A percentile compares a stretch with the other conserved stretches of the same genome.
phyloP scores from a whole-genome alignment of 345 rosid species.

The Ceriops tagal region DNA sequence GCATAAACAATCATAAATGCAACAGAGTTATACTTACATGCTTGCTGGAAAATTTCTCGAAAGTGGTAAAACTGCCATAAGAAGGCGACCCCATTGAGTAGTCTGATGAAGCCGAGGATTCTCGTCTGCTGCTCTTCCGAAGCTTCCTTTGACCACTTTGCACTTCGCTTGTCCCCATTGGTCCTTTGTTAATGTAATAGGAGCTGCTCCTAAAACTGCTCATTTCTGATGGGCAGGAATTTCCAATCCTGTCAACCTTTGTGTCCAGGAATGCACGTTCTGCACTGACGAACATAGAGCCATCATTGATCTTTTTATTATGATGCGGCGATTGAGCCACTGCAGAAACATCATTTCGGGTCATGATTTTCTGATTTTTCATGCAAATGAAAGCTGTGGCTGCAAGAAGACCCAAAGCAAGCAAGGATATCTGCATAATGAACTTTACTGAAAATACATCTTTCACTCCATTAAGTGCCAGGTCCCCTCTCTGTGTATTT shows the following conservation, averaged over 20 bases:
- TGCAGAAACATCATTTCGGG: slow-evolving; percentile 14
- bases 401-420: slow-evolving; percentile 39
- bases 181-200: slow-evolving; percentile 23
- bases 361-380: slow-evolving; percentile 24
- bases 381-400: slow-evolving; percentile 25
- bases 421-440: slow-evolving; percentile 23
- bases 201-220: slow-evolving; percentile 50
- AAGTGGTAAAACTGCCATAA: slow-evolving; percentile 79
- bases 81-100: slow-evolving; percentile 52
- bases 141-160: slow-evolving; percentile 43
- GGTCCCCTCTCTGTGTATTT: slow-evolving; percentile 13
- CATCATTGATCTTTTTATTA: slow-evolving; percentile 25
- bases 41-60: slow-evolving; percentile 61
- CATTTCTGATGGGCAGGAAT: slow-evolving; percentile 54
- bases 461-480: slow-evolving; percentile 3
- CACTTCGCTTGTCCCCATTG: slow-evolving; percentile 31
- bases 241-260: slow-evolving; percentile 36
- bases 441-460: slow-evolving; percentile 6
- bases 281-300: slow-evolving; percentile 19
- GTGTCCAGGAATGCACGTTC: slow-evolving; percentile 23
- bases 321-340: slow-evolving; percentile 16
- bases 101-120: slow-evolving; percentile 66
- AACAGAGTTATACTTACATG: slow-evolving; percentile 38
- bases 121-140: slow-evolving; percentile 40
- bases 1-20: background rate